Conservation (phyloP, 73 alveolate species). For the Paramecium octaurelia region DNA sequence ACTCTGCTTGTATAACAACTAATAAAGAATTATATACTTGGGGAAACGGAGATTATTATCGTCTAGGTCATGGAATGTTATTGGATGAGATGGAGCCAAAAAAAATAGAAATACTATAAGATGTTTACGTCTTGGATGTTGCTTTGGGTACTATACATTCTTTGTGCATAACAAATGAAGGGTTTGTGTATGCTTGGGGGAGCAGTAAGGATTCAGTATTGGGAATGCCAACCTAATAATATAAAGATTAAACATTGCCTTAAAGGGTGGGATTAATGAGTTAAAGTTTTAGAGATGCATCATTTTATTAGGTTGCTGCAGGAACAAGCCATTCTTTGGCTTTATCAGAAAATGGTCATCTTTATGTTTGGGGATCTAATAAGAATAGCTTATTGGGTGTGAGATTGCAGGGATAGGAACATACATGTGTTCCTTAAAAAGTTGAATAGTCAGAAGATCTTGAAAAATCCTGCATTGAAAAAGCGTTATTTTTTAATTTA, state of each 20-base stretch:
- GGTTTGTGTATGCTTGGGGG: constrained; percentile 64
- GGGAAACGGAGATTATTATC: constrained; percentile 64
- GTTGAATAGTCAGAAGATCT: background rate
- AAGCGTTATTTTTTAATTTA: background rate
- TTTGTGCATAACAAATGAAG: constrained; percentile 53
- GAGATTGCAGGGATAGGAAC: background rate
- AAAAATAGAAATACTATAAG: constrained; percentile 45
- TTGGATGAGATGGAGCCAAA: constrained; percentile 59
- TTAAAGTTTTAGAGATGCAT: constrained; percentile 29
- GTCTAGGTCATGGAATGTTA: constrained; percentile 62
- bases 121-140: constrained; percentile 56
- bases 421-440: background rate
- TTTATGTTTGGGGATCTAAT: constrained; percentile 57
- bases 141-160: constrained; percentile 53
- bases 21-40: constrained; percentile 56
- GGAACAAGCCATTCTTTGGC: constrained; percentile 55
- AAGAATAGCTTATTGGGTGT: constrained; percentile 52
- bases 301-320: constrained; percentile 48
- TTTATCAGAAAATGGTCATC: constrained; percentile 41
- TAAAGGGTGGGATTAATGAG: constrained; percentile 30
- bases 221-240: constrained; percentile 41
- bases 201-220: constrained; percentile 52
- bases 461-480: background rate
- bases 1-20: constrained; percentile 58
- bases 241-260: constrained; percentile 4